Conservation (phyloP, 495 filamentous ascomycete genomes). For the Talaromyces nanjingensis region DNA sequence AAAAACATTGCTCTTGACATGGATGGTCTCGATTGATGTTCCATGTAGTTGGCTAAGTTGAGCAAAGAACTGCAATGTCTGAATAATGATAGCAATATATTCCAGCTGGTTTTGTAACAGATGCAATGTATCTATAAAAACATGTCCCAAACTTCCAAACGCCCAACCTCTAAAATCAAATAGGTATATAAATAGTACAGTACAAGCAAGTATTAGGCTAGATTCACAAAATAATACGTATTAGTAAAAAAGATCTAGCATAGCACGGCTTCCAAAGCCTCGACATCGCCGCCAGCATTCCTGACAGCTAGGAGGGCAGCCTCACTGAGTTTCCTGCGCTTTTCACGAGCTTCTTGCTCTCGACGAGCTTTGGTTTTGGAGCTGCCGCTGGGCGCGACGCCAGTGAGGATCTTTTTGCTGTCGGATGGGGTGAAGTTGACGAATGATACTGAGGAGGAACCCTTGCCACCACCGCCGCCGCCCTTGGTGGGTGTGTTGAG, state of each 20-base stretch:
- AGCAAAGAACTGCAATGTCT: no score
- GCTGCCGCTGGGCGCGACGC: conserved; percentile 84
- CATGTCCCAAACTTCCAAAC: neutral
- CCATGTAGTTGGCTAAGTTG: no score
- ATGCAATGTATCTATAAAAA: conserved; percentile 2
- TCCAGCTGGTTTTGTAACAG: neutral
- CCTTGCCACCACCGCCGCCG: conserved; percentile 14
- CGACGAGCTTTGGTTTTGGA: conserved; percentile 89
- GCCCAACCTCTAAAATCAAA: neutral
- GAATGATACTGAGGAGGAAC: conserved; percentile 56
- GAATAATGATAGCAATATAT: neutral
- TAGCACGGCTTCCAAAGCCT: conserved; percentile 42
- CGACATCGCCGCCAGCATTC: conserved; percentile 73
- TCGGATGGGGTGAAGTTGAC: conserved; percentile 90
- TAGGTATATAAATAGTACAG: conserved; percentile 4
- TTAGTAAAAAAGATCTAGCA: conserved; percentile 16
- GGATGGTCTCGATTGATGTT: no score
- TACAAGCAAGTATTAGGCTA: conserved; percentile 1
- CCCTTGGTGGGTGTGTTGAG: conserved; percentile 26
- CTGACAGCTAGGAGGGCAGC: conserved; percentile 64
- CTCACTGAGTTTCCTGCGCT: conserved; percentile 65
- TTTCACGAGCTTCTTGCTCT: conserved; percentile 80
- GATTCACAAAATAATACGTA: neutral
- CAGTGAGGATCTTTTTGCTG: conserved; percentile 71
- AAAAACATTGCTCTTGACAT: no score